These are phyloP conservation scores for Plectosphaerella sp. DNA, from an alignment of 2,329 filamentous ascomycete genomes.

Conservation along the genomic window DNA sequence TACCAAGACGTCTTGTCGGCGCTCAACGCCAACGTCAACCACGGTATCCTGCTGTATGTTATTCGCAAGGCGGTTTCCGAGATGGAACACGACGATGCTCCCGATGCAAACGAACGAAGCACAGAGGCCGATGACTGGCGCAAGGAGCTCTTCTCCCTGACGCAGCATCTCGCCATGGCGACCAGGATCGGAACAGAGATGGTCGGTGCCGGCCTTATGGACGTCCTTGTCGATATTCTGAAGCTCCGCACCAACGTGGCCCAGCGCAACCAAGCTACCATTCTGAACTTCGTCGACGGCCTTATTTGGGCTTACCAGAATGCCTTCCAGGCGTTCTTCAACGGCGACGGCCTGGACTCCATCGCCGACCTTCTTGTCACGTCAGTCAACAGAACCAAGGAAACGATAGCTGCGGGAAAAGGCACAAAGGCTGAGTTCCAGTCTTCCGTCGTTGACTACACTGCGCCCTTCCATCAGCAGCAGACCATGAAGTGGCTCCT, in stretches of 20 bases:
- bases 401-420: slow-evolving; percentile 60
- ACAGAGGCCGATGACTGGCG: slow-evolving; percentile 84
- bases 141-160: slow-evolving; percentile 81
- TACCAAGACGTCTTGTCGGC: slow-evolving; percentile 80
- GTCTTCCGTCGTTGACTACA: slow-evolving; percentile 85
- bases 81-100: slow-evolving; percentile 54
- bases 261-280: slow-evolving; percentile 75
- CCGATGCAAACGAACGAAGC: slow-evolving; percentile 54
- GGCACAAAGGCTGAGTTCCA: slow-evolving; percentile 67
- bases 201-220: slow-evolving; percentile 83
- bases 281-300: slow-evolving; percentile 83
- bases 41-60: slow-evolving; percentile 90
- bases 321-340: slow-evolving; percentile 78
- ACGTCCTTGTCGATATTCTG: slow-evolving; percentile 84
- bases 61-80: slow-evolving; percentile 86
- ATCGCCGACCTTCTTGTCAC: slow-evolving; percentile 82
- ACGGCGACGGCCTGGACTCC: slow-evolving; percentile 79
- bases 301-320: slow-evolving; percentile 82
- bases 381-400: slow-evolving; percentile 67
- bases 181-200: slow-evolving; percentile 76
- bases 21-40: slow-evolving; percentile 93
- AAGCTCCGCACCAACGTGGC: slow-evolving; percentile 77
- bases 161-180: slow-evolving; percentile 73
- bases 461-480: slow-evolving; percentile 89
- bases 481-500: slow-evolving; percentile 90